Evolutionary conservation across 2,329 filamentous ascomycete species (phyloP), one percentile per base, ranked within the genome.

Genomic region (Colletotrichum sp.): DNA sequence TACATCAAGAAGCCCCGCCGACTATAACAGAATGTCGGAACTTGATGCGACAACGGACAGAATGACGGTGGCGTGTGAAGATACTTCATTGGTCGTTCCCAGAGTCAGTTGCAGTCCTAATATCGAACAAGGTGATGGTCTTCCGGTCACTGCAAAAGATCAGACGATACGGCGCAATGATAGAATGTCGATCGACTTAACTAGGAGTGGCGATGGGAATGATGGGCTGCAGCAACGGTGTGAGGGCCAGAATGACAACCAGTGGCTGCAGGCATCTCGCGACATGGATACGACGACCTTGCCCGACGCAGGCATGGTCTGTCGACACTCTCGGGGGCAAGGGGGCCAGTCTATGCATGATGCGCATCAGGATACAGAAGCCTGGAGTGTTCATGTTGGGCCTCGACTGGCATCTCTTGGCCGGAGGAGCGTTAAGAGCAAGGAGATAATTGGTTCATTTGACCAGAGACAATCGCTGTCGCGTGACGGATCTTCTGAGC

Each of bases 351-450:
- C 21, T n/a, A 60, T 28, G 26, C 18, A 16, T 16, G 44, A 24
- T 28, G 24, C 21, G 8, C 26, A n/a, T 36, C 28, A 36, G 30
- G 30, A 59, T 9, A 21, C n/a, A 9, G 64, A 73, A 52, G 49
- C 32, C 18, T 21, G 18, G 16, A 24, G 15, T 32, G 24, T 24
- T 26, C 34, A 57, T 21, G 15, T 60, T 28, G 82, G 81, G 3
- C 87, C 86, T 13, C 84, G 84, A 10, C 82, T 89, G 21, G 83
- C 84, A 2, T 85, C 80, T 57, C 81, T 89, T 73, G 80, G 83
- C 28, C 84, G 85, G 26, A 88, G 85, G 78, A 85, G 86, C 57
- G 81, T 89, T 60, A 88, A 84, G 76, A 88, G 88, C 79, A 87
- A 81, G 76, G 88, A 89, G 72, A 84, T 89, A n/a, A 82, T 89